Conservation (phyloP, 1,284 basidiomycete species). For the Ceratobasidium sp. region DNA sequence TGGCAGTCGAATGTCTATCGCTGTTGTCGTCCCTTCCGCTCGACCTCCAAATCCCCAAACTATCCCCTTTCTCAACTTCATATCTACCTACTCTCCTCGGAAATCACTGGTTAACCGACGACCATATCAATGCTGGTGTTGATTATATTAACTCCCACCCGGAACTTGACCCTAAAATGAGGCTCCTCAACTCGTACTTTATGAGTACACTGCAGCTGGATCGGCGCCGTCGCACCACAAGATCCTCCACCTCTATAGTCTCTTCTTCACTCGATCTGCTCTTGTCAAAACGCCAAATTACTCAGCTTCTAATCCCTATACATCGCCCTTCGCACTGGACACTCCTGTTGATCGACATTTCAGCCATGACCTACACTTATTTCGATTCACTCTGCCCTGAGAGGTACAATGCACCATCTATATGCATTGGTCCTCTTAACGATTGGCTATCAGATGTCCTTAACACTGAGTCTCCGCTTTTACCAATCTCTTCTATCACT, state of each 20-base stretch:
- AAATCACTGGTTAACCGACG: slow-evolving; percentile 8
- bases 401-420: neutral
- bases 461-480: neutral
- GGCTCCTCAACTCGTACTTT: neutral
- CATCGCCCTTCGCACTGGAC: neutral
- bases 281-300: too few species aligned
- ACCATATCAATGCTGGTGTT: slow-evolving; percentile 13
- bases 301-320: neutral
- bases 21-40: too few species aligned
- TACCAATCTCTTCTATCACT: neutral
- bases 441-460: neutral
- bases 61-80: slow-evolving; percentile 19
- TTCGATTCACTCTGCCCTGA: neutral
- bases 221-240: neutral
- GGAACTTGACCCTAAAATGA: neutral
- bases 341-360: neutral
- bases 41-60: slow-evolving; percentile 49
- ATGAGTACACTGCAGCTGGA: slow-evolving; percentile 44
- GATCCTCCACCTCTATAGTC: neutral
- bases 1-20: slow-evolving; percentile 53
- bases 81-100: slow-evolving; percentile 9
- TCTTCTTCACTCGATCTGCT: slow-evolving; percentile 54
- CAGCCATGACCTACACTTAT: neutral
- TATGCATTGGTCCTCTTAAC: neutral
- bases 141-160: slow-evolving; percentile 17